phyloP scores from a whole-genome alignment of 2,329 filamentous ascomycete genomes.

The Pestalotiopsis sp. region DNA sequence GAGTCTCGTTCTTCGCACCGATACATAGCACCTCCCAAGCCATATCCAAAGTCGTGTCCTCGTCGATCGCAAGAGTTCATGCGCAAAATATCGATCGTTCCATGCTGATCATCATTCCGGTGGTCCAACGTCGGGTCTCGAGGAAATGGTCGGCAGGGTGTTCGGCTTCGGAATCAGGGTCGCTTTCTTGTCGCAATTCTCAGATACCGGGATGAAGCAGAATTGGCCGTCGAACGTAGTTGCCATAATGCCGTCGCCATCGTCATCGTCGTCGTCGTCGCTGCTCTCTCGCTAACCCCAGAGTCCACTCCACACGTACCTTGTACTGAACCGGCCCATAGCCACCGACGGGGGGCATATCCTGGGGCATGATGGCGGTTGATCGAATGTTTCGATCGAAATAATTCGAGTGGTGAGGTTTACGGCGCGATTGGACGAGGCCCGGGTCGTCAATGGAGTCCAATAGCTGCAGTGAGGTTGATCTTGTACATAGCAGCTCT shows the following conservation, averaged over 20 bases:
- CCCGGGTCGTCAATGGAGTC: background rate
- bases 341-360: slow-evolving; percentile 94
- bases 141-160: background rate
- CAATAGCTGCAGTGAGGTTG: background rate
- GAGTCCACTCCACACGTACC: slow-evolving; percentile 50
- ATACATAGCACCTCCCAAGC: too few species aligned
- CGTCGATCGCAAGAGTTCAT: too few species aligned
- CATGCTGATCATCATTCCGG: background rate
- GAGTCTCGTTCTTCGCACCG: too few species aligned
- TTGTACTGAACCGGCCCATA: slow-evolving; percentile 98
- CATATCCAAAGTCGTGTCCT: too few species aligned
- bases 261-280: background rate
- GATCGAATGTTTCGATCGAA: background rate
- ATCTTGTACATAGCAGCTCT: background rate
- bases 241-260: background rate
- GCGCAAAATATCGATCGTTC: background rate
- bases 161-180: background rate
- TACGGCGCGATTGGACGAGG: background rate
- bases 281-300: background rate
- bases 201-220: background rate
- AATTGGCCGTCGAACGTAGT: background rate
- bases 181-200: background rate
- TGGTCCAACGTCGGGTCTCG: background rate
- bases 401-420: background rate
- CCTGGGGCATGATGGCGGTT: slow-evolving; percentile 78